A percentile compares a stretch with the other conserved stretches of the same genome.
Evolutionary conservation across 73 alveolate species (phyloP).

Genomic region (Paramecium biaurelia): DNA sequence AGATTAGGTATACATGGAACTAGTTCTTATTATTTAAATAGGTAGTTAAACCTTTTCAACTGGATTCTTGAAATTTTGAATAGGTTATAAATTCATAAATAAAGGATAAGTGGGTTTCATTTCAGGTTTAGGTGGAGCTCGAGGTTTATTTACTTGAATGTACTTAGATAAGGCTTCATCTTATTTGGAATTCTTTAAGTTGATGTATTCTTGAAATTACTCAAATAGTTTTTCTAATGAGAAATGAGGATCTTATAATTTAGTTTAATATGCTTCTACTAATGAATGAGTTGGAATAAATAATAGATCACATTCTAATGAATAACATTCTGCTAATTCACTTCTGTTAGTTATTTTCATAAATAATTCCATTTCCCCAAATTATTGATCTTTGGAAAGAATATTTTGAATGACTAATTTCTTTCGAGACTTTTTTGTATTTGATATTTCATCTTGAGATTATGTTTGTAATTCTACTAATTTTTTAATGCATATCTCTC

Average conservation of each 20-base stretch:
- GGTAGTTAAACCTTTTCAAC: background rate
- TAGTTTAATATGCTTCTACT: conserved; percentile 7
- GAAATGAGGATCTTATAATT: background rate
- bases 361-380: conserved; percentile 42
- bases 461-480: background rate
- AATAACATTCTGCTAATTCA: conserved; percentile 47
- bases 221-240: background rate
- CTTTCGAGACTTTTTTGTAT: background rate
- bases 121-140: background rate
- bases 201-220: background rate
- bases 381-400: background rate
- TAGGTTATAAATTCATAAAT: conserved; percentile 24
- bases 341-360: background rate
- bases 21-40: background rate
- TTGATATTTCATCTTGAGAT: background rate
- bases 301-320: conserved; percentile 37
- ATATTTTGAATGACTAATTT: background rate
- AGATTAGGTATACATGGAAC: background rate
- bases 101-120: conserved; percentile 45
- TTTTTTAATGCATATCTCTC: conserved; percentile 15
- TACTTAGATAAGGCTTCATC: background rate
- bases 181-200: background rate
- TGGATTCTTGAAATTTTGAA: background rate
- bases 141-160: background rate
- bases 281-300: background rate